Evolutionary conservation across 148 eudicot genomes (phyloP), one percentile per base, ranked within the genome.

Genomic region (Polygonum maritimum): DNA sequence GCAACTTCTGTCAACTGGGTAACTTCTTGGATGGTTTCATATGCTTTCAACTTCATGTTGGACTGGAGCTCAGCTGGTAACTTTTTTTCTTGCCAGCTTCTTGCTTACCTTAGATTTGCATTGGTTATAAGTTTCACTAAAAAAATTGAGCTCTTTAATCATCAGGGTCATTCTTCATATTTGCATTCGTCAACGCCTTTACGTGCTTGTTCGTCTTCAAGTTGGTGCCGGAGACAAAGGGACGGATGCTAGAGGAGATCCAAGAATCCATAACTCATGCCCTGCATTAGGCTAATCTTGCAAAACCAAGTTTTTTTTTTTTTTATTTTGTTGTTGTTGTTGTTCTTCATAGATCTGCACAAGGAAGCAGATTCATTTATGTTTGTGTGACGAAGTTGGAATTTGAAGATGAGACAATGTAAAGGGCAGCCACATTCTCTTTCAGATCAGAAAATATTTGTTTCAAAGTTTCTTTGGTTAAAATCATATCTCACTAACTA

Each of bases 171-270:
- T 79, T 79, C 62, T 74, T 79, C 39, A 26, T 74, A 47, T 79
- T 73, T 35, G 77, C 77, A 2, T 65, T 57, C 19, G 65, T 79
- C 36, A 78, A 78, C 39, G 73, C 62, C 5, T 36, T 63, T 48
- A 60, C 72, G 7, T 22, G 63, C 26, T 21, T 79, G 35, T 79
- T 79, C 48, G 15, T 74, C 21, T 49, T 71, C 35, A 73, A 74
- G 76, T 33, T 79, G 77, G 81, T 79, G 77, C 81, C 77, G 38
- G 81, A 79, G 31, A 79, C 81, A n/a, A 79, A 79, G 48, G 77
- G 73, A 0, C 45, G 77, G 16, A 52, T 76, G 31, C 62, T 79
- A 15, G 81, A 79, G 44, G 81, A 73, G 48, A 79, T 79, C 41
- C 77, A 79, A 69, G 79, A 71, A 75, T 77, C 13, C 54, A 69